These are phyloP conservation scores for Diutina mesorugosa DNA, from an alignment of 1,139 yeast species.

Conservation along the genomic window DNA sequence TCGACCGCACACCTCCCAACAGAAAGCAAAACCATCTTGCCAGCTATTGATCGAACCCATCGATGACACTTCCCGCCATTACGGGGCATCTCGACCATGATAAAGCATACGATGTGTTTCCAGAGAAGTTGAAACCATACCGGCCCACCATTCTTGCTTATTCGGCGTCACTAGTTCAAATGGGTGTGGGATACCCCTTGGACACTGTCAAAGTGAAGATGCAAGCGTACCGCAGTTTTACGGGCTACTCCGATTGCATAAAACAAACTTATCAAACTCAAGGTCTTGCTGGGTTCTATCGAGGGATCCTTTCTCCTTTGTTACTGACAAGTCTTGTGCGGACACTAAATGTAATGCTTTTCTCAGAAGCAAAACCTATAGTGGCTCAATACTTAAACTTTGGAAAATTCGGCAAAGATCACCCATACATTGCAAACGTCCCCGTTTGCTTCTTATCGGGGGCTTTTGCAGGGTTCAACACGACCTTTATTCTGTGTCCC, in stretches of 20 bases:
- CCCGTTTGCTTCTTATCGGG: constrained; percentile 64
- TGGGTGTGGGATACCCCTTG: constrained; percentile 69
- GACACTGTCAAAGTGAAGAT: constrained; percentile 78
- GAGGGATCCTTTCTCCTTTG: constrained; percentile 68
- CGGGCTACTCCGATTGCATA: constrained; percentile 47
- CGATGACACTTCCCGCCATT: constrained; percentile 22
- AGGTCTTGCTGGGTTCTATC: constrained; percentile 59
- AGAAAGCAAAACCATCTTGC: not conserved
- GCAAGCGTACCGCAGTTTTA: constrained; percentile 60
- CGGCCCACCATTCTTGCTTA: constrained; percentile 49
- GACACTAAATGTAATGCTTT: constrained; percentile 55
- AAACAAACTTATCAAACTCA: constrained; percentile 43
- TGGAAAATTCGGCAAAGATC: constrained; percentile 9
- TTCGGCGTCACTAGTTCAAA: constrained; percentile 52
- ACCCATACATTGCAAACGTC: constrained; percentile 36
- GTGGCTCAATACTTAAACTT: not conserved
- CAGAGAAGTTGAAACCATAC: constrained; percentile 39
- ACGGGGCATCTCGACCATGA: constrained; percentile 26
- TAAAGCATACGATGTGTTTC: constrained; percentile 34
- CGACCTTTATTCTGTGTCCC: constrained; percentile 66
- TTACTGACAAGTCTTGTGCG: constrained; percentile 54
- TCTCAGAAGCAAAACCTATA: constrained; percentile 42
- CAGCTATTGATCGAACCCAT: not conserved
- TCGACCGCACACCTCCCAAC: not conserved
- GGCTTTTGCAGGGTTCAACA: constrained; percentile 48